Conservation (phyloP, 2,329 filamentous ascomycete genomes). For the Torrubiella hemipterigena region DNA sequence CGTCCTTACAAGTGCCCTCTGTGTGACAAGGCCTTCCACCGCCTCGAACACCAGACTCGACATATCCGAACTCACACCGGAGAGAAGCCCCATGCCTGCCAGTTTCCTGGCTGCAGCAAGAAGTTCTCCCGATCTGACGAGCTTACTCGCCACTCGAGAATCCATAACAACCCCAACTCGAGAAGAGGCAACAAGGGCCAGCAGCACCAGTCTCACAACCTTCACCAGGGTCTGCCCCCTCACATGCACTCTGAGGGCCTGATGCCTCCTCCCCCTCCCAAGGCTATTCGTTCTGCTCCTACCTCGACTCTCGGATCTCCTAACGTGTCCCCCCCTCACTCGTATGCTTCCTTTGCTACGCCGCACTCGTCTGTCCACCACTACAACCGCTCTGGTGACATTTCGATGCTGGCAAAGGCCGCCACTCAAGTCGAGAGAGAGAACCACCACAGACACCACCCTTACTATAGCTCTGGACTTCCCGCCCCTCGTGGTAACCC, state of each 20-base stretch:
- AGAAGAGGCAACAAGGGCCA: slow-evolving; percentile 76
- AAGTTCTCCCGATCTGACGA: slow-evolving; percentile 95
- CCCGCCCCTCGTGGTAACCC: slow-evolving; percentile 48
- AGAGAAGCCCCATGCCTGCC: slow-evolving; percentile 95
- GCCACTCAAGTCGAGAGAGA: slow-evolving; percentile 53
- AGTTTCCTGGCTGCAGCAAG: slow-evolving; percentile 91
- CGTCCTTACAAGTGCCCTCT: slow-evolving; percentile 97
- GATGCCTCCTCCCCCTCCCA: slow-evolving; percentile 69
- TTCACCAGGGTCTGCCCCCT: slow-evolving; percentile 25
- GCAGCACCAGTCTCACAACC: slow-evolving; percentile 25
- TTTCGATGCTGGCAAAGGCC: slow-evolving; percentile 48
- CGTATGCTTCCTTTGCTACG: slow-evolving; percentile 60
- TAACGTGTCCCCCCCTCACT: slow-evolving; percentile 90
- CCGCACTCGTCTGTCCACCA: slow-evolving; percentile 33
- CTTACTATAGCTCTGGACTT: slow-evolving; percentile 37
- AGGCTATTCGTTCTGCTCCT: slow-evolving; percentile 79
- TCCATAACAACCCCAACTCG: slow-evolving; percentile 98
- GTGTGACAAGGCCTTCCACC: slow-evolving; percentile 97
- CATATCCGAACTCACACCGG: slow-evolving; percentile 97
- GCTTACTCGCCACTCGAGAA: slow-evolving; percentile 89
- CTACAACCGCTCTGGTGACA: slow-evolving; percentile 39
- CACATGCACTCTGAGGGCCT: slow-evolving; percentile 46
- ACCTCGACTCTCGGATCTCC: slow-evolving; percentile 81
- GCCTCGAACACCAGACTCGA: slow-evolving; percentile 80
- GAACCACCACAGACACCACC: slow-evolving; percentile 37